These are phyloP conservation scores for Microcos paniculata DNA, from an alignment of 345 rosid species.

Conservation along the genomic window DNA sequence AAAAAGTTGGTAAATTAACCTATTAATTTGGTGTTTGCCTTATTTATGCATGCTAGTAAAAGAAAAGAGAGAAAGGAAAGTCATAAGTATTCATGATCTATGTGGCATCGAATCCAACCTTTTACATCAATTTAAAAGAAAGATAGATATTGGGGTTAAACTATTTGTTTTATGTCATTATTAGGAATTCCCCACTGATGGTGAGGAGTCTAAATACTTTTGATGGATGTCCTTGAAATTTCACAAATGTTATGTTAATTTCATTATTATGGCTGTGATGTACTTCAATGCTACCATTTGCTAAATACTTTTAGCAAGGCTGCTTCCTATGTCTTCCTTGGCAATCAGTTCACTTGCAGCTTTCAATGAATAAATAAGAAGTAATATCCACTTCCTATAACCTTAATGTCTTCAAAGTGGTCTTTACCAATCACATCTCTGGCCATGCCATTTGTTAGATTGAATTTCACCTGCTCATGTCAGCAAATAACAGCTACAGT, in stretches of 20 bases:
- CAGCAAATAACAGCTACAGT: background rate
- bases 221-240: background rate
- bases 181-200: background rate
- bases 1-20: background rate
- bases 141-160: background rate
- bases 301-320: background rate
- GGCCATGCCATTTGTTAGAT: background rate
- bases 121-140: background rate
- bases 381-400: background rate
- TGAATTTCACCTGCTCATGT: background rate
- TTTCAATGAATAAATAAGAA: background rate
- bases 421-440: background rate
- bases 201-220: background rate
- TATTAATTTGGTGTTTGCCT: conserved; percentile 1
- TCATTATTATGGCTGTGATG: background rate
- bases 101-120: background rate
- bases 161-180: background rate
- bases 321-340: background rate
- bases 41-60: background rate
- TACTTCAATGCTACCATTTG: background rate
- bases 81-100: background rate
- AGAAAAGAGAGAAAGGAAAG: too few species aligned
- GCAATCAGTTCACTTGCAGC: background rate
- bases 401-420: background rate
- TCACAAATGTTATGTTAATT: background rate